Evolutionary conservation across 495 filamentous ascomycete genomes (phyloP), one percentile per base, ranked within the genome.

Genomic region (Lophiotrema nucula): DNA sequence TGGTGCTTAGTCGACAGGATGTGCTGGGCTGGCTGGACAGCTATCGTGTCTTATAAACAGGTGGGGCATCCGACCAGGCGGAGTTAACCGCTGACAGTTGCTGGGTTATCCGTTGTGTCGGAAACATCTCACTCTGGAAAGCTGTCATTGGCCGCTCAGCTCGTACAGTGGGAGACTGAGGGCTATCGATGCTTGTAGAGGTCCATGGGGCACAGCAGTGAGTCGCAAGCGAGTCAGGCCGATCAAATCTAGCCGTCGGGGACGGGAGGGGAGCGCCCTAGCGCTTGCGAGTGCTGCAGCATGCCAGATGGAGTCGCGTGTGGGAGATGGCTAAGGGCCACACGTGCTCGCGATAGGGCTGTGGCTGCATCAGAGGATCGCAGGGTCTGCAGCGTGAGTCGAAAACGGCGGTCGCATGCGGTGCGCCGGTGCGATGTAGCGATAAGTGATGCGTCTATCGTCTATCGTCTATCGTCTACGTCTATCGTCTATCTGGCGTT

Each of bases 171-270:
- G 4, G 6, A 13, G 4, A 13, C 15, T 27, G 50, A 35, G 3
- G 5, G 15, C 35, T 43, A n/a, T n/a, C n/a, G 50, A 12, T 16
- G 48, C 48, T 15, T 27, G 10, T 11, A 22, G 16, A 4, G 48
- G 10, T 18, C 18, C 10, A 43, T 53, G 51, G 46, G 41, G 51
- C 51, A 55, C 51, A 55, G 41, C 41, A 13, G 53, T 24, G 26
- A 1, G 15, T 11, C 22, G 8, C 6, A 2, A 3, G 25, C 31
- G 51, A 54, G 23, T 45, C 51, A 53, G 37, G 12, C 15, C 41
- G 51, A 19, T 54, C 27, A 28, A 33, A 18, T 45, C 27, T 46
- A 35, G 38, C 15, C 25, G 5, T 2, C 16, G 12, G 19, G 12
- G 49, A 37, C 18, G 10, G 12, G 44, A 5, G 44, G 44, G 27